These are phyloP conservation scores for Chaetomium tenue DNA, from an alignment of 495 filamentous ascomycete genomes.

Conservation along the genomic window DNA sequence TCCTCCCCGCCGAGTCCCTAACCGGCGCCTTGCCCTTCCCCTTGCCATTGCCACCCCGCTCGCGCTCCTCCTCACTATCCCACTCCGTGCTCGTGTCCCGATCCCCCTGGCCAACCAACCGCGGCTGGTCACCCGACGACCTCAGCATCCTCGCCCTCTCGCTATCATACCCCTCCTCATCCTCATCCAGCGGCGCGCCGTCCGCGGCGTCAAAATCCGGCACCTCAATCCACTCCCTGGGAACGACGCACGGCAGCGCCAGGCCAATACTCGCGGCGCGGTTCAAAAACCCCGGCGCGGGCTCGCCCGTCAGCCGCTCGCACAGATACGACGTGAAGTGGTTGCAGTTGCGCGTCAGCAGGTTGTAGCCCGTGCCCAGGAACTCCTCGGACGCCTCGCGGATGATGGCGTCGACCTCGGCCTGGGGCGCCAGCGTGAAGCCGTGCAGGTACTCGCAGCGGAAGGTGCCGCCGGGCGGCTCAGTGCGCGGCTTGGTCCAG, in stretches of 20 bases:
- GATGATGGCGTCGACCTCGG: conserved; percentile 66
- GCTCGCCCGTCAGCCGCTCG: conserved; percentile 58
- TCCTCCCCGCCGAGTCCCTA: conserved; percentile 41
- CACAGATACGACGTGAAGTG: conserved; percentile 74
- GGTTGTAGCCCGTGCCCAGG: conserved; percentile 67
- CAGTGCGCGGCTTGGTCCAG: conserved; percentile 64
- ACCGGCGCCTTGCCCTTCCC: conserved; percentile 43
- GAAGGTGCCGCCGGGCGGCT: conserved; percentile 73
- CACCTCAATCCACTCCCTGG: conserved; percentile 71
- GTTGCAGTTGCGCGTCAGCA: conserved; percentile 78
- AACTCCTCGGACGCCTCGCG: conserved; percentile 64
- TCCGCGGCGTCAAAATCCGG: conserved; percentile 71
- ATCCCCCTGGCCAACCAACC: conserved; percentile 26
- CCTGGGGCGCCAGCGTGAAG: conserved; percentile 59
- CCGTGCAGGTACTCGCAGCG: conserved; percentile 67
- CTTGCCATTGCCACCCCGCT: conserved; percentile 36
- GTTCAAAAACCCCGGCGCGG: conserved; percentile 70
- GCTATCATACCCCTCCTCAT: conserved; percentile 37
- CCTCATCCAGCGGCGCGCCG: conserved; percentile 62
- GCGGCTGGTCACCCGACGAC: conserved; percentile 33
- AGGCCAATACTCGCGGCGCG: conserved; percentile 75
- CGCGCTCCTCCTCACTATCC: conserved; percentile 34
- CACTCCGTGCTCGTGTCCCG: conserved; percentile 19
- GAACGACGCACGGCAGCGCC: conserved; percentile 74
- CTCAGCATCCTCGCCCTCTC: conserved; percentile 34